Evolutionary conservation across 208 protist species (phyloP), one percentile per base, ranked within the genome.

Genomic region (Trypanosoma platydactyli): DNA sequence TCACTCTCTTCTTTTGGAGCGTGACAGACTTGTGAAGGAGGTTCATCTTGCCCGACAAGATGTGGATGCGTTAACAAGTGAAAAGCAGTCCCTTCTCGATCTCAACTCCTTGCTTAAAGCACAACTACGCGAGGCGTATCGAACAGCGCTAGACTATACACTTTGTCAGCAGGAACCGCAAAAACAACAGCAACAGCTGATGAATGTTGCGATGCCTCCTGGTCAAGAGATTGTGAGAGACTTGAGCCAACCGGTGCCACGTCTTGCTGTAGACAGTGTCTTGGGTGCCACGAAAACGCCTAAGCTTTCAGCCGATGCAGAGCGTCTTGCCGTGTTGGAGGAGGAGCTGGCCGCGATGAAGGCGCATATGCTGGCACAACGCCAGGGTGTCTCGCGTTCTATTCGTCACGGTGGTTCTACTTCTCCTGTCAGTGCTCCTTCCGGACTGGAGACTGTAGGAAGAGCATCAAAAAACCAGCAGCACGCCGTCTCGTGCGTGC

Each of bases 31-130:
- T 1, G 52, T 58, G 59, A 71, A 59, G 33, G 79, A 94, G 61
- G 50, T 90, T 65, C 56, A 74, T 27, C 53, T 77, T 15, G 68
- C 80, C 5, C 66, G 83, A 30, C 73, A 81, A 53, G 84, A 88
- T 30, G 71, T 78, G 6, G 70, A 59, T 16, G 75, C 82, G 7
- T 58, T 92, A 16, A 61, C 68, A 24, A 79, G 71, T 1, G 86
- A 96, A 68, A 89, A 91, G 67, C 83, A 86, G 40, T 91, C 83
- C 6, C 72, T 96, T 54, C 68, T 92, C 18, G 88, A 94, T 63
- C 61, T 96, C 13, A 96, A 96, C 66, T 78, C 85, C 11, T 70
- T 94, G 12, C 78, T 96, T 18, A 96, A 96, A 78, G 80, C 84
- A 25, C 90, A 96, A 63, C 73, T 93, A 65, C 68, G 88, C 0